Conservation (phyloP, 257 asterid species). For the Perilla frutescens region DNA sequence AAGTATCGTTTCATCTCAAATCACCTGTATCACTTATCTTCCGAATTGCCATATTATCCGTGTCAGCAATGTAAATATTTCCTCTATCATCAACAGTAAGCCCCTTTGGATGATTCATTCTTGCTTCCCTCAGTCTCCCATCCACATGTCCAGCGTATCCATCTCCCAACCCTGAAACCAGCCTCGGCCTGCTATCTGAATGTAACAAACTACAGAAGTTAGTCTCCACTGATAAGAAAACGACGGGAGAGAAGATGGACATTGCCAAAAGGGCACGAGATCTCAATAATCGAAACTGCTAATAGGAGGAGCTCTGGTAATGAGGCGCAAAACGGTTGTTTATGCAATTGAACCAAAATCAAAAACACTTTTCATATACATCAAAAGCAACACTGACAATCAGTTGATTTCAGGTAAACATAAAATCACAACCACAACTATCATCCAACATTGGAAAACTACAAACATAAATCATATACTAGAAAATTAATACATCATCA, state of each 20-base stretch:
- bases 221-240: slow-evolving; percentile 20
- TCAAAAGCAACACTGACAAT: neutral
- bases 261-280: neutral
- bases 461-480: slow-evolving; percentile 23
- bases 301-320: neutral
- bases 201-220: slow-evolving; percentile 20
- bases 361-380: neutral
- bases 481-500: slow-evolving; percentile 24
- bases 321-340: neutral
- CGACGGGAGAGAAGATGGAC: neutral
- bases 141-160: slow-evolving; percentile 87
- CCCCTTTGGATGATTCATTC: slow-evolving; percentile 95
- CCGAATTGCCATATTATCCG: slow-evolving; percentile 90
- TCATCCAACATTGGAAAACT: neutral
- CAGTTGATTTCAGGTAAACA: neutral
- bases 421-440: neutral
- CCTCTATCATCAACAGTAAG: slow-evolving; percentile 90
- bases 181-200: slow-evolving; percentile 84
- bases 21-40: slow-evolving; percentile 89
- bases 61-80: slow-evolving; percentile 83
- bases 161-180: slow-evolving; percentile 86
- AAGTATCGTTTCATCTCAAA: slow-evolving; percentile 7
- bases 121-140: slow-evolving; percentile 79
- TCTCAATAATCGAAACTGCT: neutral
- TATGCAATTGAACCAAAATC: slow-evolving; percentile 12